Base-by-base conservation (phyloP, 2,329 filamentous ascomycete species). In the Shiraia sp. region DNA sequence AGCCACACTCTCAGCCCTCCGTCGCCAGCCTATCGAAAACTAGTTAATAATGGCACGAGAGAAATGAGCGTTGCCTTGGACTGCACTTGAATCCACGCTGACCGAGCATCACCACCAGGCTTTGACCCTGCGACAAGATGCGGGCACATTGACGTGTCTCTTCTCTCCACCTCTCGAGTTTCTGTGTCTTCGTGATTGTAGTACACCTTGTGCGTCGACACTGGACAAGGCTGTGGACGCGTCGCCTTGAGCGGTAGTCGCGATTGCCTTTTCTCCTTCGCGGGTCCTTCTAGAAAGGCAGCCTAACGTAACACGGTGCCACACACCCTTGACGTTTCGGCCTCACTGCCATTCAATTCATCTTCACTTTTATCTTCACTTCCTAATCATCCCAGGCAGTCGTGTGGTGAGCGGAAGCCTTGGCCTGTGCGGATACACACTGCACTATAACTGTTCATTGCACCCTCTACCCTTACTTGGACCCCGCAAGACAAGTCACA, bases 1-100 rank as follows among this genome's bases (percentile, higher is more conserved):
- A 31, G 36, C 36, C 28, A 45, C 42, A 48, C 38, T 24, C 41
- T 33, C 27, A 23, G 44, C 44, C 33, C 37, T 28, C 36, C 34
- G 36, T 19, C 25, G 32, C 28, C 12, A 31, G 45, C 31, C 47
- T 52, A 51, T 54, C 49, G 51, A 49, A 5, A 22, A 8, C 8
- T 50, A n/a, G n/a, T n/a, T n/a, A n/a, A n/a, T n/a, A 52, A 47
- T 49, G 40, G 33, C 28, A 39, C 33, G 40, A 40, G 36, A 45
- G 43, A 22, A 22, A 22, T 22, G 19, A 36, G 34, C 30, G 10
- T 27, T 33, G 26, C 33, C 27, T 22, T 28, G 24, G n/a, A 28
- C 35, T 44, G 36, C 28, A 31, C 42, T 10, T 36, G 36, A 36
- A 42, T 37, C 33, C 42, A 36, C 37, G 8, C 19, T 22, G 19